Evolutionary conservation across 768 basidiomycete species (phyloP), one percentile per base, ranked within the genome.

Genomic region (Pisolithus tinctorius): DNA sequence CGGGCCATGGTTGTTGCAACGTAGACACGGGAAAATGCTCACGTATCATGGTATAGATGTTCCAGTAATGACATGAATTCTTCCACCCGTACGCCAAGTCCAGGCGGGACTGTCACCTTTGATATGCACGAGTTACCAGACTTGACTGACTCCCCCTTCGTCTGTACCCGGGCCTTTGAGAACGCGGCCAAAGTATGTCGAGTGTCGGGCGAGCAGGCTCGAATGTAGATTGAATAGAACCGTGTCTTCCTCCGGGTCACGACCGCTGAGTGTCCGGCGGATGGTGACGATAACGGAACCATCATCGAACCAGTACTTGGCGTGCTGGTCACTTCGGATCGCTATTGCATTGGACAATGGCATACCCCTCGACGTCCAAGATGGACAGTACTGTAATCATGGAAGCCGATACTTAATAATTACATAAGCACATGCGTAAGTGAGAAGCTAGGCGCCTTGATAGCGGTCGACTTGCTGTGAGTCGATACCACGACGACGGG

Each of bases 41-140:
- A 87, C 86, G 64, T 64, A 59, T 86, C 80, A 59, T 85, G 80
- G 60, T 88, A 87, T 29, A 88, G 60, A 65, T 85, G 77, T 52
- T 74, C 73, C n/a, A 88, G 66, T 45, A 88, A 63, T 1, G 69
- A 71, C 45, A 77, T 76, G 6, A 85, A 72, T 60, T 87, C 84
- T 40, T 63, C 59, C 16, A 69, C 64, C 37, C 58, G 61, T 45
- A 79, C 69, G 30, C 65, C 62, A 16, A 69, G 63, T 41, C 72
- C 65, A 26, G 59, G 62, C 44, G 78, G 76, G 39, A 79, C 59
- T 26, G 43, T 58, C 48, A 44, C 64, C 48, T 41, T 61, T 34
- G 61, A 58, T 6, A 60, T 20, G 2, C 53, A 13, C 13, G 34
- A 34, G 9, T 13, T 20, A 42, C 13, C 37, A 44, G 16, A 43